Base-by-base conservation (phyloP, 106 monocot species). In the Xerophyta viscosa region DNA sequence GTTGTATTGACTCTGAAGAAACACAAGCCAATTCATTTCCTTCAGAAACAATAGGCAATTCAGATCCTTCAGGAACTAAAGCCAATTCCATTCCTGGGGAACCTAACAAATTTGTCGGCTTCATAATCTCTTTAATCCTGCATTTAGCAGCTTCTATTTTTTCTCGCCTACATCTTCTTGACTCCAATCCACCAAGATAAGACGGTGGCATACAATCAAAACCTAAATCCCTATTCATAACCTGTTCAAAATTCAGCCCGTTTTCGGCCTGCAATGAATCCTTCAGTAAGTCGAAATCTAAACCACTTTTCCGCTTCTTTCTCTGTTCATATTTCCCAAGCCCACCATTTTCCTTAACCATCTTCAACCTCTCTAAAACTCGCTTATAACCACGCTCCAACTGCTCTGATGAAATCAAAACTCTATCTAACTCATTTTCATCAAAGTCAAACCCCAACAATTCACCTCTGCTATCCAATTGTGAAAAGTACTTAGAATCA, bases 121-220 rank as follows among this genome's bases (percentile, higher is more conserved):
- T 80, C 69, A 63, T 73, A 31, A 68, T 57, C 54, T 47, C 31
- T n/a, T 59, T 48, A 72, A 92, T 92, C 43, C 92, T 57, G 13
- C 3, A 14, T 29, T 72, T 92, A 0, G 92, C 92, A 31, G 72
- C 68, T 25, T 65, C 57, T 36, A 92, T 83, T 59, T 62, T 83
- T 46, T 47, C 52, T 57, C 61, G 87, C 56, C 92, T 77, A 53
- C 27, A 47, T 57, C 63, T 61, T 60, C 83, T 46, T 24, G 71
- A 54, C 47, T 83, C 68, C 28, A 82, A 17, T 20, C 87, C 87
- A 57, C 50, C 37, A 11, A 74, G 37, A 61, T 83, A 92, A 20
- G 82, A 83, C 24, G 87, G 92, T 24, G 92, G 92, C 48, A 70
- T 65, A 15, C 70, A 44, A 62, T 87, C 83, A 70, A 59, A 87